Evolutionary conservation across 495 filamentous ascomycete genomes (phyloP).

Genomic region (Oidiodendron maius): DNA sequence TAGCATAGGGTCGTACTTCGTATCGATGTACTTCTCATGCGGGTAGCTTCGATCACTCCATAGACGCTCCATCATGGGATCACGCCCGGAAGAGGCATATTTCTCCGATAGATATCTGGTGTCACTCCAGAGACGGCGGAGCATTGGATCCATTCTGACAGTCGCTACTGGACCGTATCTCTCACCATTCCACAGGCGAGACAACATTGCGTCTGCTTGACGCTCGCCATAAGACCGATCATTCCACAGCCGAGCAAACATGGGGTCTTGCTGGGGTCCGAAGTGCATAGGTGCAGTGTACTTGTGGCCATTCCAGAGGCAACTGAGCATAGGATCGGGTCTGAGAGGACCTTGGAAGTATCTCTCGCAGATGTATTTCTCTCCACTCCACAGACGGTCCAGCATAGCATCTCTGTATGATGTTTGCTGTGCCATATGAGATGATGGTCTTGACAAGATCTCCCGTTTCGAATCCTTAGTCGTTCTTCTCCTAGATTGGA

Average conservation of each 20-base stretch:
- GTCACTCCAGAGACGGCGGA: too few relatives aligned
- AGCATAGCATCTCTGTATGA: neutral
- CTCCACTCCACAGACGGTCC: neutral
- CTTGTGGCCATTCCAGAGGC: neutral
- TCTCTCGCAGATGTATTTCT: neutral
- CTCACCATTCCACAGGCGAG: neutral
- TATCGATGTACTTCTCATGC: too few relatives aligned
- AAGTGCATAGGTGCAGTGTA: neutral
- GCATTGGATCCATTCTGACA: neutral
- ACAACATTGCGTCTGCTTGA: neutral
- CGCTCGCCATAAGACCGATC: neutral
- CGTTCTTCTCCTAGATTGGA: conserved; percentile 13
- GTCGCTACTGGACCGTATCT: neutral
- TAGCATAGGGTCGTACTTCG: neutral
- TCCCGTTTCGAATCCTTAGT: too few relatives aligned
- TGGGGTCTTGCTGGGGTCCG: neutral
- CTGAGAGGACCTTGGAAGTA: too few relatives aligned
- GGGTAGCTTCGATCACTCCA: too few relatives aligned
- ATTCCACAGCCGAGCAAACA: neutral
- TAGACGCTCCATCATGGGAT: too few relatives aligned
- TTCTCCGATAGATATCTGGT: too few relatives aligned
- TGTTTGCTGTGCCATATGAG: neutral
- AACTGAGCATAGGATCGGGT: neutral
- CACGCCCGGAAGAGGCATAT: too few relatives aligned
- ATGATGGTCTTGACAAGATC: conserved; percentile 1